Evolutionary conservation across 202 grass and related monocot genomes (phyloP).

Genomic region (Hordeum pubiflorum): DNA sequence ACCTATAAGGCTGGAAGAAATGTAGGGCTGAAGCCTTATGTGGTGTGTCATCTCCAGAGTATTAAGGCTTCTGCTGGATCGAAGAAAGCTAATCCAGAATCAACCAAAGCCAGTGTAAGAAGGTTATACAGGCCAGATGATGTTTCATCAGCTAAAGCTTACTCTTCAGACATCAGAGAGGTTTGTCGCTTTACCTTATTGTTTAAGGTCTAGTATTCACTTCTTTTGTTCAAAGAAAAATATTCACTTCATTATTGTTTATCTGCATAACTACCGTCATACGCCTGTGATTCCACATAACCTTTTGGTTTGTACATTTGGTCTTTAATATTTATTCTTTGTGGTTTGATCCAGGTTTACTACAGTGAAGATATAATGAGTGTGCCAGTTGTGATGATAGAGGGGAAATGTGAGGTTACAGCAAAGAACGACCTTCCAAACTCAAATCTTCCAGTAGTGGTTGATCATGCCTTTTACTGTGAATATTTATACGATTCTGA

Average conservation of each 20-base stretch:
- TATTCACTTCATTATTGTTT: constrained; percentile 15
- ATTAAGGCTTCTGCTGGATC: constrained; percentile 29
- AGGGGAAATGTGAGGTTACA: constrained; percentile 68
- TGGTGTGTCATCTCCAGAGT: constrained; percentile 49
- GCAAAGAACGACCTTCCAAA: constrained; percentile 42
- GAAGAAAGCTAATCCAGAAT: constrained; percentile 36
- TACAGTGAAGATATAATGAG: constrained; percentile 59
- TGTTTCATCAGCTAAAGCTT: constrained; percentile 56
- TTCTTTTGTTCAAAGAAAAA: neutral
- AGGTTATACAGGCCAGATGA: constrained; percentile 79
- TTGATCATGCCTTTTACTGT: constrained; percentile 64
- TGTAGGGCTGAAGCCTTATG: constrained; percentile 66
- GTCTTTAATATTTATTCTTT: neutral
- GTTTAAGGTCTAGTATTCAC: neutral
- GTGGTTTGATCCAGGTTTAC: constrained; percentile 45
- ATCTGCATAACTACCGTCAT: neutral
- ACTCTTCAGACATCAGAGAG: constrained; percentile 78
- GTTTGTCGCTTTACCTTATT: constrained; percentile 14
- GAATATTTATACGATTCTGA: constrained; percentile 63
- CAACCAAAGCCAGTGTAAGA: constrained; percentile 46
- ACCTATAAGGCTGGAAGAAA: constrained; percentile 73
- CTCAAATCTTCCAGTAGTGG: constrained; percentile 44
- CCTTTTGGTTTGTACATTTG: neutral
- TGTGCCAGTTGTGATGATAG: constrained; percentile 47
- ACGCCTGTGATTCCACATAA: neutral